Conservation (phyloP, 345 rosid species). For the Camelina hispida region DNA sequence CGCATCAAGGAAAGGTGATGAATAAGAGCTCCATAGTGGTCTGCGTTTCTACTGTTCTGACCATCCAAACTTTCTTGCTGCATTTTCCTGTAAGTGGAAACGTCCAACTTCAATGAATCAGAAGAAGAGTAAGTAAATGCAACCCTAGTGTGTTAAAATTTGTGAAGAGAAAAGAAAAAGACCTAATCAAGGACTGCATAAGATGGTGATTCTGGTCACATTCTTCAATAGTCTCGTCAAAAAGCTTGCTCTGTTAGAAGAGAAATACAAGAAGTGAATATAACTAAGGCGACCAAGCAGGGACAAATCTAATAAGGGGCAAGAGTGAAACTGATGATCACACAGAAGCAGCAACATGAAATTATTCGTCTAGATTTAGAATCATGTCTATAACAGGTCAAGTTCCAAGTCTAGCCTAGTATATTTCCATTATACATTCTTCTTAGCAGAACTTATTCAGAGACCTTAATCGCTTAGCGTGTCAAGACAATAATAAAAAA, state of each 20-base stretch:
- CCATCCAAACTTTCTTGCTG: constrained; percentile 87
- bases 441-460: too few relatives aligned
- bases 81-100: constrained; percentile 64
- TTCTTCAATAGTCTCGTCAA: constrained; percentile 61
- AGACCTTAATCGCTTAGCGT: too few relatives aligned
- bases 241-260: constrained; percentile 56
- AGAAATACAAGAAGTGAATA: too few relatives aligned
- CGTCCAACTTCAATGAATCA: constrained; percentile 1
- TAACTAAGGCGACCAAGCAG: too few relatives aligned
- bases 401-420: too few relatives aligned
- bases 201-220: constrained; percentile 61
- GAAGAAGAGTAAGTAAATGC: neutral
- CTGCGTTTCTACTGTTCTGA: constrained; percentile 76
- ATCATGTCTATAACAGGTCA: too few relatives aligned
- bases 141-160: neutral
- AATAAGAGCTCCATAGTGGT: constrained; percentile 83
- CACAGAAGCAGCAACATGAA: too few relatives aligned
- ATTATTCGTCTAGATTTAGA: too few relatives aligned
- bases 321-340: too few relatives aligned
- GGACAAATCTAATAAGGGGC: too few relatives aligned
- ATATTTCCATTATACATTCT: too few relatives aligned
- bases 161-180: neutral
- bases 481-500: too few relatives aligned
- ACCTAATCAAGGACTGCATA: constrained; percentile 69
- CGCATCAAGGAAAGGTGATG: constrained; percentile 89